Evolutionary conservation across 73 alveolate genomes (phyloP).

Genomic region (Tetrahymena elliotti): DNA sequence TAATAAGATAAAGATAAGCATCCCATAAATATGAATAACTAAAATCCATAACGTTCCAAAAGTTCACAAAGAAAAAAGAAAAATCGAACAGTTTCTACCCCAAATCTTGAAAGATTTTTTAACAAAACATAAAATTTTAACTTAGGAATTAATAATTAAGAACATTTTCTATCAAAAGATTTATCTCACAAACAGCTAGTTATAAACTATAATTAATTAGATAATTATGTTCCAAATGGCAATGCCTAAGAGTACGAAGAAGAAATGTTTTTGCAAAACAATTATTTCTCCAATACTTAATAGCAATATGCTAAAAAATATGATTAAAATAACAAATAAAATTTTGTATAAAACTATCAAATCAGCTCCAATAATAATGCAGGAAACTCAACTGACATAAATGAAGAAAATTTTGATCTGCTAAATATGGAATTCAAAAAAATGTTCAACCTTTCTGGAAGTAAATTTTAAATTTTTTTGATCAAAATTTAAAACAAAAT

Average conservation of each 20-base stretch:
- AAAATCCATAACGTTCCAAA: neutral
- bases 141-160: neutral
- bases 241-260: neutral
- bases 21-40: neutral
- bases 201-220: neutral
- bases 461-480: too few species aligned
- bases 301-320: neutral
- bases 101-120: neutral
- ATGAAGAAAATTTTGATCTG: neutral
- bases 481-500: too few species aligned
- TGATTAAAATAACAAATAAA: neutral
- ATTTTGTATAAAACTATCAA: neutral
- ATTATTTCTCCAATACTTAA: neutral
- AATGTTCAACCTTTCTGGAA: neutral
- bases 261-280: neutral
- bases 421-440: neutral
- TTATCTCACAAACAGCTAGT: neutral
- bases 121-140: neutral
- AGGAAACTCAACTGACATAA: neutral
- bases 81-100: neutral
- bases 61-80: neutral
- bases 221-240: neutral
- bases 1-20: neutral
- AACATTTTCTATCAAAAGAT: neutral
- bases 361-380: neutral